Base-by-base conservation (phyloP, 108 stramenopile species). In the Halocafeteria seosinensis region DNA sequence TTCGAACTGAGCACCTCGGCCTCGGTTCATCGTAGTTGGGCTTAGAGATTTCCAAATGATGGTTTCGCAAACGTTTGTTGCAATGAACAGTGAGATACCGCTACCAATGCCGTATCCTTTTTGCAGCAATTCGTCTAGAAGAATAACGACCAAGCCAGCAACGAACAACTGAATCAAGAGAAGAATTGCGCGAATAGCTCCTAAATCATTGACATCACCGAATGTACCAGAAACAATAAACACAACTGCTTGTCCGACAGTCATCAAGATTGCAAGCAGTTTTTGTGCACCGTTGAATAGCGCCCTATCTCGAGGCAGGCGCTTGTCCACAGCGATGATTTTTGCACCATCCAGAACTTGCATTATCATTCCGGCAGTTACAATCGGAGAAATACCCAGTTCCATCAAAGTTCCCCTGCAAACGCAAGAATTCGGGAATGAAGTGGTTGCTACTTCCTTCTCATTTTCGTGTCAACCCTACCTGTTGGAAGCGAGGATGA, bases 1-100 rank as follows among this genome's bases (percentile, higher is more conserved):
- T 74, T 98, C 92, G 72, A 98, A 95, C 81, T 98, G 92, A 29
- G 96, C 93, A 55, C 94, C 96, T 52, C 88, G 84, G 42, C 96
- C 96, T 61, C 92, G 94, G 86, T 98, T 98, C 77, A 98, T 89
- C 60, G 96, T 98, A 29, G 94, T 95, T 27, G 96, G 96, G 61
- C 81, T 83, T 81, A 98, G 94, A 24, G 93, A 91, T 83, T 98
- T 94, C 94, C 97, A 95, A 33, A 95, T 85, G 64, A 95, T 92
- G 59, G 81, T 92, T 83, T 95, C 94, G 70, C 97, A 95, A 76
- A 94, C 94, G 81, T 94, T 94, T 68, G 96, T 98, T 36, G 96
- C 96, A 62, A 98, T 98, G 72, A 98, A 95, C 30, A 98, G 88
- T 60, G 89, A 92, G 72, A 95, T 95, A 62, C 92, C 94, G 12